Conservation (phyloP, 139 green algal genomes). For the Mychonastes homosphaera region DNA sequence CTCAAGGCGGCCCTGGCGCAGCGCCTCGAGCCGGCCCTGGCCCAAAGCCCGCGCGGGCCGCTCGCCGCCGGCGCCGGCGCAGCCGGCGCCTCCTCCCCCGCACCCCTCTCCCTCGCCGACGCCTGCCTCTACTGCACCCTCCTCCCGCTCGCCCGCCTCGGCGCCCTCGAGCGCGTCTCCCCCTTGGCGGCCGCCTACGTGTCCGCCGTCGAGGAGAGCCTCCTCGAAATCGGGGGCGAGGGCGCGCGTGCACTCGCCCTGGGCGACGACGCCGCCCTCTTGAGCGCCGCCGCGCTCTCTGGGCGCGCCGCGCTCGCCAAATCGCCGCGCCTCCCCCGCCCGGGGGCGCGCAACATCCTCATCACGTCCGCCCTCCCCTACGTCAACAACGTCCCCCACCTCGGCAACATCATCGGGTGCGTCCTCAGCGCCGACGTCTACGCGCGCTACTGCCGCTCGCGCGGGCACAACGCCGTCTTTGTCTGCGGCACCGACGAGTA, state of each 20-base stretch:
- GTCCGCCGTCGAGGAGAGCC: not conserved
- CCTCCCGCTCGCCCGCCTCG: not conserved
- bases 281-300: not conserved
- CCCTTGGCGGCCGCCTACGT: slow-evolving; percentile 1
- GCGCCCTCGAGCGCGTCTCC: not conserved
- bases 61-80: no score
- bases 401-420: slow-evolving; percentile 98
- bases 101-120: no score
- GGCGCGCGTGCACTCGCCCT: not conserved
- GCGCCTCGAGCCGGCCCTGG: no score
- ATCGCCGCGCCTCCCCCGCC: slow-evolving; percentile 48
- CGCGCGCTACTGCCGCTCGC: slow-evolving; percentile 72
- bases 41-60: no score
- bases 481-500: slow-evolving; percentile 98
- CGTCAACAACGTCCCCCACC: slow-evolving; percentile 98
- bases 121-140: not conserved
- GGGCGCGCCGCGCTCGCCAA: slow-evolving; percentile 7
- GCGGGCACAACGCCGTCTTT: slow-evolving; percentile 86
- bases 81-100: no score
- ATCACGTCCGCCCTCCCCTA: slow-evolving; percentile 95
- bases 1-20: slow-evolving; percentile 54
- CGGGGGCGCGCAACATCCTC: no score
- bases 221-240: not conserved
- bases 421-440: slow-evolving; percentile 91
- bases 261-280: not conserved